These are phyloP conservation scores for Podaxis sp. DNA, from an alignment of 768 basidiomycete species.

Conservation along the genomic window DNA sequence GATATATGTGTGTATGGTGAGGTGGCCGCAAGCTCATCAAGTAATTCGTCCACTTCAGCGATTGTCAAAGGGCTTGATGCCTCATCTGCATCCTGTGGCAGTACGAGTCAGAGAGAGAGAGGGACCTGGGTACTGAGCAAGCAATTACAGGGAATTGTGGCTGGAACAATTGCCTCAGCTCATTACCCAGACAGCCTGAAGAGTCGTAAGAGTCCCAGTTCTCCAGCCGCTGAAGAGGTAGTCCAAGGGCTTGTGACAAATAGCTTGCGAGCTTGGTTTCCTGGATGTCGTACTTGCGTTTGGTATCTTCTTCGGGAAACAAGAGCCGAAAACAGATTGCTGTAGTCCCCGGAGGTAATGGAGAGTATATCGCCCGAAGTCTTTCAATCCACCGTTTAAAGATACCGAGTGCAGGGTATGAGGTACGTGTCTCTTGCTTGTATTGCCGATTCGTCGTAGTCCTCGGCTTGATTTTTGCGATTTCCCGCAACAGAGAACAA, in stretches of 20 bases:
- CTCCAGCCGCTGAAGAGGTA: slow-evolving; percentile 30
- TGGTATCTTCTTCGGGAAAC: slow-evolving; percentile 81
- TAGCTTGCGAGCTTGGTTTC: slow-evolving; percentile 57
- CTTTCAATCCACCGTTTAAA: slow-evolving; percentile 44
- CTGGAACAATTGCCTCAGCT: slow-evolving; percentile 50
- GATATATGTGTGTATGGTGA: slow-evolving; percentile 58
- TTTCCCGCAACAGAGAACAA: slow-evolving; percentile 48
- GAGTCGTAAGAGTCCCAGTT: slow-evolving; percentile 41
- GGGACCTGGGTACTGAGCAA: not conserved
- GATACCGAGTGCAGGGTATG: slow-evolving; percentile 39
- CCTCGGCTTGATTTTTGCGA: slow-evolving; percentile 35
- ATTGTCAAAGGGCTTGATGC: slow-evolving; percentile 39
- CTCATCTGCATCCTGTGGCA: slow-evolving; percentile 27
- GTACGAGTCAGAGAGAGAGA: not conserved
- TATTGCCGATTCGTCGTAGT: slow-evolving; percentile 19
- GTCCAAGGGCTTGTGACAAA: slow-evolving; percentile 50
- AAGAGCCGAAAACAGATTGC: slow-evolving; percentile 67
- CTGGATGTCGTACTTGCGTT: slow-evolving; percentile 72
- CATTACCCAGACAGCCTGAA: slow-evolving; percentile 71
- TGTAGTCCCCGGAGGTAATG: slow-evolving; percentile 54
- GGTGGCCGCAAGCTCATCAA: slow-evolving; percentile 73
- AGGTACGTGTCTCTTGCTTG: slow-evolving; percentile 18
- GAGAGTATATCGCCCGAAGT: slow-evolving; percentile 42
- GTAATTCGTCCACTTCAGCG: slow-evolving; percentile 58
- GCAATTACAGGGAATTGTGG: slow-evolving; percentile 37